Conservation (phyloP, 768 basidiomycete species). For the Cubamyces sp. region DNA sequence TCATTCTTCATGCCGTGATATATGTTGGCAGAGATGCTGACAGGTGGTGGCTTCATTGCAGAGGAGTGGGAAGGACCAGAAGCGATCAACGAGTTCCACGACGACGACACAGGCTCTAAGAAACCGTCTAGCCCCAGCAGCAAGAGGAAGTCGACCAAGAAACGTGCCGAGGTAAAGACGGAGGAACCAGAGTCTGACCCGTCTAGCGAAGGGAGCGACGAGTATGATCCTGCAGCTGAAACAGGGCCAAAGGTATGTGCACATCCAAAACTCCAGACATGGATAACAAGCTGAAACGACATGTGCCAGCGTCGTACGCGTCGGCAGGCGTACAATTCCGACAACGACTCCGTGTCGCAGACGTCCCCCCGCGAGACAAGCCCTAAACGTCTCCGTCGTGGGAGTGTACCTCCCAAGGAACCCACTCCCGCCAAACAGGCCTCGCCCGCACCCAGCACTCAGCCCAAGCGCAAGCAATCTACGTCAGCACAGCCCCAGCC, state of each 20-base stretch:
- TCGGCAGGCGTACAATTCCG: slow-evolving; percentile 9
- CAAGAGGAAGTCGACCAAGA: slow-evolving; percentile 17
- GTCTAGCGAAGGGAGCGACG: slow-evolving; percentile 17
- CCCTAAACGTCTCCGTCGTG: slow-evolving; percentile 28
- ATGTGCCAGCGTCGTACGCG: slow-evolving; percentile 2
- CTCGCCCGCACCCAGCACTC: slow-evolving; percentile 25
- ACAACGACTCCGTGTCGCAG: slow-evolving; percentile 4
- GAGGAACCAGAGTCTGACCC: slow-evolving; percentile 36
- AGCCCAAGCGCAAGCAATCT: slow-evolving; percentile 61
- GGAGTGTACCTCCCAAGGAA: slow-evolving; percentile 23
- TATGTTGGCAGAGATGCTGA: slow-evolving; percentile 15
- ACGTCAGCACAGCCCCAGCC: slow-evolving; percentile 40
- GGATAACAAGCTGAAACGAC: neutral
- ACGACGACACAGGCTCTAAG: neutral
- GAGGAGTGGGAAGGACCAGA: slow-evolving; percentile 77
- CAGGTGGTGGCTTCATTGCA: slow-evolving; percentile 42
- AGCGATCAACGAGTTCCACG: slow-evolving; percentile 48
- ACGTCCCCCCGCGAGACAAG: slow-evolving; percentile 9
- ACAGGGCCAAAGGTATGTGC: slow-evolving; percentile 8
- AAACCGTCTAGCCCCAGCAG: neutral
- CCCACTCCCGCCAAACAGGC: slow-evolving; percentile 12
- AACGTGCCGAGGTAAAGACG: slow-evolving; percentile 19
- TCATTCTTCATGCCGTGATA: neutral
- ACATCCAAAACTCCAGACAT: neutral
- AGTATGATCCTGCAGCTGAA: slow-evolving; percentile 13